Percentiles rank a stretch among this genome's conserved stretches.
These are phyloP conservation scores for Camptophora hylomeconis DNA, from an alignment of 2,329 filamentous ascomycete genomes.

Conservation along the genomic window DNA sequence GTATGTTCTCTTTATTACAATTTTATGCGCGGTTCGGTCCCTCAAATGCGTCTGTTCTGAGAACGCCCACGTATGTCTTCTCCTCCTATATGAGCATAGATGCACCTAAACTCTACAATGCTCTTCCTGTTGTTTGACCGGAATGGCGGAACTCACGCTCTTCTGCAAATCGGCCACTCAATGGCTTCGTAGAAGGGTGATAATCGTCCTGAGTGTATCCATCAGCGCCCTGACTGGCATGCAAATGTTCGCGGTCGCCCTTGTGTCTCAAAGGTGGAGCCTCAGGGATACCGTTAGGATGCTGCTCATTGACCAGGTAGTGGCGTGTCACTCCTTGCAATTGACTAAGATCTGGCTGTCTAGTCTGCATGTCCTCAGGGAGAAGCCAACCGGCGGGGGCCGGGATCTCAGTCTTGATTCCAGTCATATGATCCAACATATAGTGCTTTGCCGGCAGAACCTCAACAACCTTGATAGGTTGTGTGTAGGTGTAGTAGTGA, in stretches of 20 bases:
- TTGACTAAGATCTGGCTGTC: slow-evolving; percentile 8
- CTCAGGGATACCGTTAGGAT: slow-evolving; percentile 13
- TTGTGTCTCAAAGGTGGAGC: slow-evolving; percentile 7
- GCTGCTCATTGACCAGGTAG: slow-evolving; percentile 15
- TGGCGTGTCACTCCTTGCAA: slow-evolving; percentile 8
- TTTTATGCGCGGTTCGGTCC: too few species aligned
- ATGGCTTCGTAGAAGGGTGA: too few species aligned
- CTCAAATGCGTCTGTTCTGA: too few species aligned
- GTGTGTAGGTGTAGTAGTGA: slow-evolving; percentile 22
- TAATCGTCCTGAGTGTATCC: too few species aligned
- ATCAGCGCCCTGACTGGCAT: too few species aligned
- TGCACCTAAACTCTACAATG: too few species aligned
- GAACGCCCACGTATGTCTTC: too few species aligned
- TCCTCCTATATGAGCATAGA: too few species aligned
- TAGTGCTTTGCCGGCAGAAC: slow-evolving; percentile 23
- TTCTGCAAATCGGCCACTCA: too few species aligned
- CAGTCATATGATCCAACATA: slow-evolving; percentile 14
- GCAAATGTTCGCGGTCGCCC: not conserved
- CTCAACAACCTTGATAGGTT: slow-evolving; percentile 23
- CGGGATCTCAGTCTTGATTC: slow-evolving; percentile 14
- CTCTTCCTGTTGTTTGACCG: too few species aligned
- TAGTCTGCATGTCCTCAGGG: slow-evolving; percentile 9
- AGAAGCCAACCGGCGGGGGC: slow-evolving; percentile 14
- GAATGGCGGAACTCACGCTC: too few species aligned
- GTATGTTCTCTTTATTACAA: too few species aligned